Conservation (phyloP, 768 basidiomycete species). For the Amyloporia xantha region DNA sequence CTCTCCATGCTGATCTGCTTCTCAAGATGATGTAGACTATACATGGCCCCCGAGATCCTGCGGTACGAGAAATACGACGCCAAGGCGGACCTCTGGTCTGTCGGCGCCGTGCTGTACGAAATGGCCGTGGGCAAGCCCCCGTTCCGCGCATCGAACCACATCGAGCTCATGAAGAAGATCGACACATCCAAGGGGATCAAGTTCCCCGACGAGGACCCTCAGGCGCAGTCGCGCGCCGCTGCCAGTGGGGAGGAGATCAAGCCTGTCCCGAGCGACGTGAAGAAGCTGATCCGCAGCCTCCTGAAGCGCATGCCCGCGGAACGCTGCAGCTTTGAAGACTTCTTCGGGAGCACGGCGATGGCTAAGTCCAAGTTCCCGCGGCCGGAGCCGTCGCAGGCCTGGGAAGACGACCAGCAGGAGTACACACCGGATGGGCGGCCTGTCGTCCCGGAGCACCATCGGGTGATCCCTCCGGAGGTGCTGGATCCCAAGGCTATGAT, state of each 20-base stretch:
- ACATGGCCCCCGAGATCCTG: conserved; percentile 99
- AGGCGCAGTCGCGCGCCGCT: conserved; percentile 34
- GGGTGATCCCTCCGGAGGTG: conserved; percentile 72
- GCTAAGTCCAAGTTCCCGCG: conserved; percentile 73
- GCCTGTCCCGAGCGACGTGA: conserved; percentile 74
- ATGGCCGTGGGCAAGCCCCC: conserved; percentile 92
- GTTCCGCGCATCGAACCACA: conserved; percentile 92
- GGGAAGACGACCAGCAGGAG: conserved; percentile 16
- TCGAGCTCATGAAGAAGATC: conserved; percentile 90
- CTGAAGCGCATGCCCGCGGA: conserved; percentile 81
- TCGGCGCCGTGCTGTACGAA: conserved; percentile 94
- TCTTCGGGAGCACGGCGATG: conserved; percentile 77
- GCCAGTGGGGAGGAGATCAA: conserved; percentile 45
- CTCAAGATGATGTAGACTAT: conserved; percentile 70
- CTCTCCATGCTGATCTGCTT: too few relatives aligned
- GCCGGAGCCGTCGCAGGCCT: conserved; percentile 28
- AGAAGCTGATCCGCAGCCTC: conserved; percentile 77
- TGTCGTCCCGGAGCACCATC: conserved; percentile 64
- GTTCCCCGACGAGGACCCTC: conserved; percentile 88
- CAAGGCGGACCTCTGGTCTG: conserved; percentile 97
- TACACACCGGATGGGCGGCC: conserved; percentile 28
- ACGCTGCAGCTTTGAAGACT: conserved; percentile 85
- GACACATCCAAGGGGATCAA: conserved; percentile 86
- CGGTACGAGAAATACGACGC: conserved; percentile 97
- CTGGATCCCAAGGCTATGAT: conserved; percentile 76